Base-by-base conservation (phyloP, 2,329 filamentous ascomycete species). In the Apiospora malaysiana region DNA sequence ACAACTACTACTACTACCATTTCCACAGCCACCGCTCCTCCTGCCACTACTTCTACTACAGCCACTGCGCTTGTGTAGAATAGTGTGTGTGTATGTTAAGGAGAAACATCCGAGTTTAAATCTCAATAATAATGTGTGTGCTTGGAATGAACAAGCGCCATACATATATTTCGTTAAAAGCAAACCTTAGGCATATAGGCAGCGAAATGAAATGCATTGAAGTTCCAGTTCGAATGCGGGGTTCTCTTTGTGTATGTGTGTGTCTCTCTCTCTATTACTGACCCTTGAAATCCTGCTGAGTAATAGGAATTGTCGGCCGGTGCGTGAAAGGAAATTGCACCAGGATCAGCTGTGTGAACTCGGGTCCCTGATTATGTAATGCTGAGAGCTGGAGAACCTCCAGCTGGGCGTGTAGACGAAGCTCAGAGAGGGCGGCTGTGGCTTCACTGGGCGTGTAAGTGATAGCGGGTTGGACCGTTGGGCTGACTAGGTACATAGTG, bases 1-100 rank as follows among this genome's bases (percentile, higher is more conserved):
- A 71, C 71, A 27, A 71, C 67, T 37, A 66, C 70, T 18, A 59
- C 68, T 18, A 27, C 49, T 14, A 42, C 49, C 63, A 43, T 32
- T 32, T 43, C 47, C 18, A 27, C 65, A 7, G 5, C 65, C 5
- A n/a, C 65, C 4, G 42, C 23, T 47, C 18, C 45, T 7, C n/a
- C 32, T 21, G 56, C 56, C 8, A 8, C 56, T 37, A n/a, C 32
- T 10, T 14, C 32, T 37, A 40, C 51, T n/a, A 59, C 51, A 9
- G 18, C 27, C 14, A 56, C 49, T 25, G 32, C 32, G 21, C 32
- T 32, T 9, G 9, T 23, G 56, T 63, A 63, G 32, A 63, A 63
- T 63, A 8, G 27, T 18, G 56, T 6, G 18, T 40, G 56, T 40
- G 51, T 32, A 7, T 18, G 9, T 40, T 40, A 18, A 63, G 32